Evolutionary conservation across 805 yeast genomes (phyloP).

Genomic region (Wickerhamomyces tratensis): DNA sequence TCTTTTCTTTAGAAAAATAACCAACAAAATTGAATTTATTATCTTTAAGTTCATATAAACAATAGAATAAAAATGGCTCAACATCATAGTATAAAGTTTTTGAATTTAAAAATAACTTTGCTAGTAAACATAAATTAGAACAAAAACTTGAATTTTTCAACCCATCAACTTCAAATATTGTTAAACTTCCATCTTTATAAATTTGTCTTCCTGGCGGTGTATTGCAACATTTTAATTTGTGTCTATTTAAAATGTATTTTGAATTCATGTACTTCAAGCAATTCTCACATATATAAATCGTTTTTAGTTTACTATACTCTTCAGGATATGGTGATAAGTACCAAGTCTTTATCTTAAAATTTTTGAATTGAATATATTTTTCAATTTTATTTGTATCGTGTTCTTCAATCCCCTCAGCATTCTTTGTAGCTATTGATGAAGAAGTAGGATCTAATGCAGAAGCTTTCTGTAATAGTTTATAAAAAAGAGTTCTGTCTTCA

Average conservation of each 20-base stretch:
- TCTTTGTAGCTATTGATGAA: constrained; percentile 25
- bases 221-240: constrained; percentile 58
- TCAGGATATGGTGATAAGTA: constrained; percentile 96
- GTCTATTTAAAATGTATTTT: constrained; percentile 84
- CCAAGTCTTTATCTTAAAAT: constrained; percentile 84
- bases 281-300: constrained; percentile 84
- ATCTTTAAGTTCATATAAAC: constrained; percentile 87
- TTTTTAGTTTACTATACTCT: constrained; percentile 88
- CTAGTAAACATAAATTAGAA: constrained; percentile 83
- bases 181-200: constrained; percentile 83
- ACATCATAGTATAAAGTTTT: constrained; percentile 96
- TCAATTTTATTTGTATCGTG: constrained; percentile 11
- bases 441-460: constrained; percentile 8
- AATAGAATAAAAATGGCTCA: constrained; percentile 92
- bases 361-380: constrained; percentile 58
- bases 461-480: constrained; percentile 29
- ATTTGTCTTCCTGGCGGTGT: constrained; percentile 99
- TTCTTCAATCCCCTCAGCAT: constrained; percentile 12
- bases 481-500: constrained; percentile 40
- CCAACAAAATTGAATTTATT: constrained; percentile 95
- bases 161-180: constrained; percentile 97
- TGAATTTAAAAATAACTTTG: constrained; percentile 88
- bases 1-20: constrained; percentile 88
- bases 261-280: constrained; percentile 85
- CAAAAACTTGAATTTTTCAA: constrained; percentile 96